phyloP scores from a whole-genome alignment of 345 rosid species.

The Pugionium cornutum region DNA sequence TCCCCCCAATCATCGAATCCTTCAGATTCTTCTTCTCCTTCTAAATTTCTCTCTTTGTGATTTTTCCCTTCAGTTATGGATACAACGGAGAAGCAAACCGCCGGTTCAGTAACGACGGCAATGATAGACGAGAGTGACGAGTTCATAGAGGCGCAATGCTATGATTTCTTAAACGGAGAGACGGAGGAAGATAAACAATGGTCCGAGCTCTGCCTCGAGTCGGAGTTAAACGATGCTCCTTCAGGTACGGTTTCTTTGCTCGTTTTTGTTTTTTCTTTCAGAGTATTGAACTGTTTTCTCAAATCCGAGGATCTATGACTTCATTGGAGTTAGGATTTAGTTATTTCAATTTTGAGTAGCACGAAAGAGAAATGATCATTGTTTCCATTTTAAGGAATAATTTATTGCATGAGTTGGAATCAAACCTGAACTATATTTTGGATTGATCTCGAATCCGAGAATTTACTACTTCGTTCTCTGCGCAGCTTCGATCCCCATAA shows the following conservation, averaged over 20 bases:
- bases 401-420: too few relatives aligned
- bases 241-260: slow-evolving; percentile 52
- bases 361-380: not conserved
- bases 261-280: too few relatives aligned
- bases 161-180: slow-evolving; percentile 62
- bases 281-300: too few relatives aligned
- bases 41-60: slow-evolving; percentile 2
- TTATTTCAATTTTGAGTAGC: not conserved
- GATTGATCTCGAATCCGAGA: not conserved
- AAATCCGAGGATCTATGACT: too few relatives aligned
- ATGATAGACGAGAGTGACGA: slow-evolving; percentile 60
- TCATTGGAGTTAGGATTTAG: not conserved
- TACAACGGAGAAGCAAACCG: slow-evolving; percentile 28
- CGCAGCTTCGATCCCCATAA: slow-evolving; percentile 68
- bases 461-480: not conserved
- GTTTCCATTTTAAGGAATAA: not conserved
- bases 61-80: slow-evolving; percentile 9
- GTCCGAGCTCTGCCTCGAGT: slow-evolving; percentile 82
- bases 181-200: slow-evolving; percentile 49
- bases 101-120: not conserved
- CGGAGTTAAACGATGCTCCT: slow-evolving; percentile 60
- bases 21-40: not conserved
- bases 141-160: slow-evolving; percentile 74
- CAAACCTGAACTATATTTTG: not conserved
- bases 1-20: not conserved